Conservation (phyloP, 306 rosid genomes). For the Sphenostylis stenocarpa region DNA sequence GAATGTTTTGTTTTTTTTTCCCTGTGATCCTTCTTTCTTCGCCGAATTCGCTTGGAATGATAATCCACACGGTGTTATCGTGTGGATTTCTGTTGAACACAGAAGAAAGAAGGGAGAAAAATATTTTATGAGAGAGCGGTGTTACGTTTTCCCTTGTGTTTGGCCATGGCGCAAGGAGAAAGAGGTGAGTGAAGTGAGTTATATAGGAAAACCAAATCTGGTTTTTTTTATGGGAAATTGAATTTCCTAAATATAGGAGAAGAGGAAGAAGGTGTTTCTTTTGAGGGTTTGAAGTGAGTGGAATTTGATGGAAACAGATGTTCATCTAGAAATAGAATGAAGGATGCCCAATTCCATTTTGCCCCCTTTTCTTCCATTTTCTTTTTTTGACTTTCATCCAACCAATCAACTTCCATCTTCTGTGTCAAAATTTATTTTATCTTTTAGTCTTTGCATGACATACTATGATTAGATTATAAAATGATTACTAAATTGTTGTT, state of each 20-base stretch:
- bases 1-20: background rate
- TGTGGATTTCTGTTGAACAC: background rate
- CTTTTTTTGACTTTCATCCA: too few relatives aligned
- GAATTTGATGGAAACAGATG: background rate
- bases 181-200: background rate
- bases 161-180: background rate
- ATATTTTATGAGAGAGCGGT: background rate
- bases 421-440: too few relatives aligned
- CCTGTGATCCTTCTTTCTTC: background rate
- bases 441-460: too few relatives aligned
- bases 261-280: background rate
- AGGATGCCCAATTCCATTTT: too few relatives aligned
- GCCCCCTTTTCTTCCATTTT: too few relatives aligned
- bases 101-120: background rate
- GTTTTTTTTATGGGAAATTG: background rate
- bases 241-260: background rate
- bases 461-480: too few relatives aligned
- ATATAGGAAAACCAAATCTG: background rate
- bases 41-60: background rate
- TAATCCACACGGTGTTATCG: background rate
- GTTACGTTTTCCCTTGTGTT: background rate
- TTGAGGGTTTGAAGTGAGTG: background rate
- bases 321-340: background rate
- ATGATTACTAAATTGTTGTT: too few relatives aligned
- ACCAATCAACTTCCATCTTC: too few relatives aligned